Percentiles rank a stretch among this genome's conserved stretches.
These are phyloP conservation scores for Kluyveromyces marxianus DNA, from an alignment of 1,139 yeast species.

Conservation along the genomic window DNA sequence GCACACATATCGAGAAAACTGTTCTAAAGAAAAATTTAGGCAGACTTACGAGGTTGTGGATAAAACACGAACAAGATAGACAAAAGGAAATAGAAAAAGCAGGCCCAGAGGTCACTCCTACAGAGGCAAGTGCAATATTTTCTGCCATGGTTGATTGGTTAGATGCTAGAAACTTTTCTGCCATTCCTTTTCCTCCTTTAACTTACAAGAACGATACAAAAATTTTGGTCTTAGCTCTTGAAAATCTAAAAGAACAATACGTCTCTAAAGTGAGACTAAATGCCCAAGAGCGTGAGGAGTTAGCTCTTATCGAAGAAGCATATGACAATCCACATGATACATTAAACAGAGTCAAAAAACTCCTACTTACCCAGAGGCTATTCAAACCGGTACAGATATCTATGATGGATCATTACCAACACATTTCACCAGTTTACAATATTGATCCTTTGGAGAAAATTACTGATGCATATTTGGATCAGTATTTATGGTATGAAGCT, in stretches of 20 bases:
- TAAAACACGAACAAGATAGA: constrained; percentile 84
- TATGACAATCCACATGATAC: constrained; percentile 96
- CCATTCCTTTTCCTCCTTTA: constrained; percentile 90
- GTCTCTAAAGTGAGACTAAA: constrained; percentile 79
- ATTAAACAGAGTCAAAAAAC: constrained; percentile 73
- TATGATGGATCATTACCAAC: constrained; percentile 87
- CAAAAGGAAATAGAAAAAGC: constrained; percentile 73
- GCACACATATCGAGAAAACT: constrained; percentile 88
- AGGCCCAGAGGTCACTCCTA: constrained; percentile 83
- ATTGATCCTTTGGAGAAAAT: constrained; percentile 91
- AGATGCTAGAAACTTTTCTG: constrained; percentile 75
- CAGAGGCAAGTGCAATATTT: constrained; percentile 81
- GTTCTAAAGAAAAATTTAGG: constrained; percentile 92
- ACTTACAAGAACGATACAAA: constrained; percentile 93
- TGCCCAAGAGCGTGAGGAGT: constrained; percentile 82
- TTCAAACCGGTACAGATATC: constrained; percentile 85
- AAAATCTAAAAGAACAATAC: constrained; percentile 75
- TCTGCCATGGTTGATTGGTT: constrained; percentile 89
- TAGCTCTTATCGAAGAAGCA: constrained; percentile 91
- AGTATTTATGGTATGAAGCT: constrained; percentile 93
- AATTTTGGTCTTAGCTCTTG: constrained; percentile 79
- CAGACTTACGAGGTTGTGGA: constrained; percentile 83
- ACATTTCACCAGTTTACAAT: constrained; percentile 76
- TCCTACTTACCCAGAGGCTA: constrained; percentile 78
- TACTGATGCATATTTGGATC: constrained; percentile 94